Conservation (phyloP, 257 asterid genomes). For the Solanum microdontum region DNA sequence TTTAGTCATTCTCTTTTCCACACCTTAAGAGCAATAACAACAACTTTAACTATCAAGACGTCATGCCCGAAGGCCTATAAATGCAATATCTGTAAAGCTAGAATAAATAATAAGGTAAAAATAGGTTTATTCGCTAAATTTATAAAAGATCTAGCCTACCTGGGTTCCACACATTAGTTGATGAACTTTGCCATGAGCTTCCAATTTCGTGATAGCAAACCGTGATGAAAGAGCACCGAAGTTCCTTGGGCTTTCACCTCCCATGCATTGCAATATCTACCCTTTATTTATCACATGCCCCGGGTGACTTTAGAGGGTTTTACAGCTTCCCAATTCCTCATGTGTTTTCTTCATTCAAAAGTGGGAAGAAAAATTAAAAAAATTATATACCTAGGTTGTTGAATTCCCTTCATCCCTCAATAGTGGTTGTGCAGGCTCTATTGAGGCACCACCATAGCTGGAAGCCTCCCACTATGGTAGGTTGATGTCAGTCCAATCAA, state of each 20-base stretch:
- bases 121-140: neutral
- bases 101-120: too few relatives aligned
- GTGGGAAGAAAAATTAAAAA: too few relatives aligned
- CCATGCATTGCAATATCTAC: too few relatives aligned
- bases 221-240: too few relatives aligned
- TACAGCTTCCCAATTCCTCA: too few relatives aligned
- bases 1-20: neutral
- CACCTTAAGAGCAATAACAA: neutral
- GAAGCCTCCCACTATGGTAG: neutral
- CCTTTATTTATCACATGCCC: too few relatives aligned
- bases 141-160: neutral
- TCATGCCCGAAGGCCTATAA: too few relatives aligned
- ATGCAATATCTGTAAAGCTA: neutral
- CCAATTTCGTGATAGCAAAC: too few relatives aligned
- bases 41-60: neutral
- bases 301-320: too few relatives aligned
- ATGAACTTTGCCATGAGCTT: neutral
- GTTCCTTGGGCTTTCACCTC: too few relatives aligned
- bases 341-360: too few relatives aligned
- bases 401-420: neutral
- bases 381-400: neutral
- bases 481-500: neutral
- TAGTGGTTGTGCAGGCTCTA: neutral
- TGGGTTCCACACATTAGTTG: neutral
- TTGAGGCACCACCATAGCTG: neutral